Evolutionary conservation across 78 protist genomes (phyloP).

Genomic region (Planoprotostelium fungivorum): DNA sequence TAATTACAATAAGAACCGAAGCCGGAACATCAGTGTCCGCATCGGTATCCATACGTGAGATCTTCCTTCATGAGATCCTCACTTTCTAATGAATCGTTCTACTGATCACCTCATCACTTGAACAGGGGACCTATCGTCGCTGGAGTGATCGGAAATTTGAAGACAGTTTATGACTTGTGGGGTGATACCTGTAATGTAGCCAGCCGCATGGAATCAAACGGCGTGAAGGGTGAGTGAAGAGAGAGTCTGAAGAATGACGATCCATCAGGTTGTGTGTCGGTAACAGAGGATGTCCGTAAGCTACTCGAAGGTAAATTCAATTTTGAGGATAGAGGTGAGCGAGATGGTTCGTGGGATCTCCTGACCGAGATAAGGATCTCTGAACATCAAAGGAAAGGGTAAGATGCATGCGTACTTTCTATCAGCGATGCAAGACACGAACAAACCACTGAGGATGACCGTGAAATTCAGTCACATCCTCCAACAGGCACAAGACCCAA

Average conservation of each 20-base stretch:
- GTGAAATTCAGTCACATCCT: too few relatives aligned
- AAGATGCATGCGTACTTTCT: constrained; percentile 65
- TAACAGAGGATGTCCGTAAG: constrained; percentile 23
- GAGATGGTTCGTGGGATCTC: too few relatives aligned
- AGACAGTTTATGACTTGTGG: constrained; percentile 25
- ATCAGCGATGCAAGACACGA: too few relatives aligned
- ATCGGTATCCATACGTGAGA: neutral
- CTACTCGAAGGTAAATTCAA: constrained; percentile 19
- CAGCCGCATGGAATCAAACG: constrained; percentile 59
- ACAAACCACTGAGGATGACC: too few relatives aligned
- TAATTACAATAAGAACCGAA: neutral
- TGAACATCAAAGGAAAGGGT: constrained; percentile 73
- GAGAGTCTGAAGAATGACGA: too few relatives aligned
- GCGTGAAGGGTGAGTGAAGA: constrained; percentile 3
- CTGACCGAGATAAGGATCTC: constrained; percentile 2
- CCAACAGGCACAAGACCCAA: too few relatives aligned
- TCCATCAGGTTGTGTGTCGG: constrained; percentile 35
- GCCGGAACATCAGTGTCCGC: neutral
- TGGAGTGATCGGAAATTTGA: neutral
- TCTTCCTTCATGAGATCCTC: neutral
- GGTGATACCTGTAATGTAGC: constrained; percentile 83
- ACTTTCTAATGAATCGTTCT: too few relatives aligned
- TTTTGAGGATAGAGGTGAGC: neutral
- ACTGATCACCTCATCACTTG: neutral
- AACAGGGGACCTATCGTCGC: neutral